Evolutionary conservation across 768 basidiomycete genomes (phyloP).

Genomic region (Coprinopsis marcescibilis): DNA sequence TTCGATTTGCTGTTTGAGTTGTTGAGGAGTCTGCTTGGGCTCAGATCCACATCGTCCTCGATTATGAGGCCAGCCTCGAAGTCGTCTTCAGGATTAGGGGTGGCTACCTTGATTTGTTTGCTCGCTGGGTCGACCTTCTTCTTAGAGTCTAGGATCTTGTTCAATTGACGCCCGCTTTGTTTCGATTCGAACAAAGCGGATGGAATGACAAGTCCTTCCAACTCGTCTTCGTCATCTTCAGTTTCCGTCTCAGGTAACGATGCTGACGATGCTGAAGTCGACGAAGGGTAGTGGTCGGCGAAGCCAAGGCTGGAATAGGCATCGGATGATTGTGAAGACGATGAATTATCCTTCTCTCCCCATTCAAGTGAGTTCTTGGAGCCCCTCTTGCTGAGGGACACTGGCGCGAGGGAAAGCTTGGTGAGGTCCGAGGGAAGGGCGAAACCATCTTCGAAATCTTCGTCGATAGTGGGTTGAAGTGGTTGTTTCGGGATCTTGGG

Average conservation of each 20-base stretch:
- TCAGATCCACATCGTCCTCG: conserved; percentile 77
- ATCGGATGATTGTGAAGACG: conserved; percentile 84
- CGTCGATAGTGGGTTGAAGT: conserved; percentile 42
- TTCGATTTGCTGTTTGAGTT: conserved; percentile 41
- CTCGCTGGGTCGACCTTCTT: conserved; percentile 42
- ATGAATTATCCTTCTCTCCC: conserved; percentile 78
- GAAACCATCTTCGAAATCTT: conserved; percentile 83
- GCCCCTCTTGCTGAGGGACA: conserved; percentile 67
- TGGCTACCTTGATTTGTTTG: conserved; percentile 40
- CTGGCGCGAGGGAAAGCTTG: conserved; percentile 74
- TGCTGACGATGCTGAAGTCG: conserved; percentile 63
- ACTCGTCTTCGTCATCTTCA: conserved; percentile 67
- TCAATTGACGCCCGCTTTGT: conserved; percentile 46
- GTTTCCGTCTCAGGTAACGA: conserved; percentile 70
- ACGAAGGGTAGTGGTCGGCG: conserved; percentile 64
- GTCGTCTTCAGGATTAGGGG: conserved; percentile 72
- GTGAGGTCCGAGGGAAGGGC: conserved; percentile 76
- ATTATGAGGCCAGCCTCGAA: conserved; percentile 83
- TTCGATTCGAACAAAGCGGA: conserved; percentile 70
- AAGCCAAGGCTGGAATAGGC: conserved; percentile 78
- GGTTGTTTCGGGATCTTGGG: conserved; percentile 33
- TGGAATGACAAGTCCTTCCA: conserved; percentile 80
- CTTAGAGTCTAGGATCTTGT: conserved; percentile 48
- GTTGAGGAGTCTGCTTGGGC: conserved; percentile 64
- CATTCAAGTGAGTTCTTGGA: conserved; percentile 85